phyloP scores from a whole-genome alignment of 257 asterid species.

The Apocynum venetum region DNA sequence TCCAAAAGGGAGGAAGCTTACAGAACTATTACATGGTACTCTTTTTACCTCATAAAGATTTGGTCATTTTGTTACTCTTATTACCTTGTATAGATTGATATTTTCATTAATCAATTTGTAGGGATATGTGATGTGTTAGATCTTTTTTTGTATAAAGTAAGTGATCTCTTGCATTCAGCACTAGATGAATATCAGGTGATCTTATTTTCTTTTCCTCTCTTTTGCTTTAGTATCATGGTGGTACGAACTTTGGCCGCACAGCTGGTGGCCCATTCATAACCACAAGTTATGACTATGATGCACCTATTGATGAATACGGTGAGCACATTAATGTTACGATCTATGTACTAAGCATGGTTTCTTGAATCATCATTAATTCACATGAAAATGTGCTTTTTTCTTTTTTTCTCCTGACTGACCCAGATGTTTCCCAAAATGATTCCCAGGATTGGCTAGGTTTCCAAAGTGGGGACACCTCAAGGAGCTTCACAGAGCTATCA shows the following conservation, averaged over 20 bases:
- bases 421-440: slow-evolving; percentile 16
- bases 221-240: slow-evolving; percentile 78
- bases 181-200: not conserved
- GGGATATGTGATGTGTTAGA: not conserved
- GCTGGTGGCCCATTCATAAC: slow-evolving; percentile 96
- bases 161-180: not conserved
- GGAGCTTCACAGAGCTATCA: slow-evolving; percentile 82
- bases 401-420: not conserved
- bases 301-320: slow-evolving; percentile 97
- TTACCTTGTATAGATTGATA: slow-evolving; percentile 1
- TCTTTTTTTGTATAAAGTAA: not conserved
- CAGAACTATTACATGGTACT: slow-evolving; percentile 92
- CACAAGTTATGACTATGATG: slow-evolving; percentile 93
- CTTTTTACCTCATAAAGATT: not conserved
- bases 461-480: slow-evolving; percentile 97
- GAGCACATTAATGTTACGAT: slow-evolving; percentile 3
- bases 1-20: slow-evolving; percentile 91
- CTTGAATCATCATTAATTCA: not conserved
- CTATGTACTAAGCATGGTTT: not conserved
- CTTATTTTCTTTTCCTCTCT: slow-evolving; percentile 3
- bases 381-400: not conserved
- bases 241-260: slow-evolving; percentile 96
- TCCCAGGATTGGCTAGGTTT: slow-evolving; percentile 69
- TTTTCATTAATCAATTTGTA: not conserved
- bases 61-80: slow-evolving; percentile 11